Evolutionary conservation across 2,329 filamentous ascomycete genomes (phyloP).

Genomic region (Botrytis fabae): DNA sequence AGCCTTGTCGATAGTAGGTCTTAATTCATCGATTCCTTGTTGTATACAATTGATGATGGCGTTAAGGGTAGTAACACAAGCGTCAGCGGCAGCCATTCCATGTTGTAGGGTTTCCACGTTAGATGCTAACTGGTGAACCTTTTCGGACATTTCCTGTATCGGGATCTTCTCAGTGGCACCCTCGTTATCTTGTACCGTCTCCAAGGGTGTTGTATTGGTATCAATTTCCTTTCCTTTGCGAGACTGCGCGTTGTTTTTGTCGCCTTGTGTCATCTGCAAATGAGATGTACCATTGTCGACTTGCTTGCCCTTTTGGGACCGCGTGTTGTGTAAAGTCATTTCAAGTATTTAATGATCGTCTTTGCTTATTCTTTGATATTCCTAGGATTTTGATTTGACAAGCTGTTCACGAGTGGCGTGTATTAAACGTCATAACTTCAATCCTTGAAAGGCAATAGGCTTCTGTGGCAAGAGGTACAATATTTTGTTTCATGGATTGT

Average conservation of each 20-base stretch:
- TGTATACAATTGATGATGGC: background rate
- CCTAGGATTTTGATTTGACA: background rate
- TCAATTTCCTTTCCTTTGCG: background rate
- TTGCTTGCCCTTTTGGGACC: background rate
- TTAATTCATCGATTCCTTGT: background rate
- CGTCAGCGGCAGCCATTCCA: background rate
- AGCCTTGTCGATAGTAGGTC: background rate
- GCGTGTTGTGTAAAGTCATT: background rate
- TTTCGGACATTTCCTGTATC: background rate
- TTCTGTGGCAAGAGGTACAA: background rate
- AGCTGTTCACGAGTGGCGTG: background rate
- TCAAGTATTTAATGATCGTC: background rate
- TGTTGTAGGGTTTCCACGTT: background rate
- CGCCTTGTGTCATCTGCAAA: background rate
- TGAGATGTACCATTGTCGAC: background rate
- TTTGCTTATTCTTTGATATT: background rate
- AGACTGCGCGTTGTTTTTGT: background rate
- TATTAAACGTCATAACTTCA: background rate
- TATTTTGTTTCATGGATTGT: background rate
- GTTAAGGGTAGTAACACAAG: no score
- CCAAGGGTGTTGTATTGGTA: background rate
- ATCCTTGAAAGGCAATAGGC: background rate
- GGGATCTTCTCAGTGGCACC: background rate
- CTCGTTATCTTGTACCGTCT: background rate
- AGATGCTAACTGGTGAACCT: background rate